Percentiles rank a stretch among this genome's conserved stretches.
Conservation (phyloP, 2,329 filamentous ascomycete genomes). For the Emmonsiellopsis sp. region DNA sequence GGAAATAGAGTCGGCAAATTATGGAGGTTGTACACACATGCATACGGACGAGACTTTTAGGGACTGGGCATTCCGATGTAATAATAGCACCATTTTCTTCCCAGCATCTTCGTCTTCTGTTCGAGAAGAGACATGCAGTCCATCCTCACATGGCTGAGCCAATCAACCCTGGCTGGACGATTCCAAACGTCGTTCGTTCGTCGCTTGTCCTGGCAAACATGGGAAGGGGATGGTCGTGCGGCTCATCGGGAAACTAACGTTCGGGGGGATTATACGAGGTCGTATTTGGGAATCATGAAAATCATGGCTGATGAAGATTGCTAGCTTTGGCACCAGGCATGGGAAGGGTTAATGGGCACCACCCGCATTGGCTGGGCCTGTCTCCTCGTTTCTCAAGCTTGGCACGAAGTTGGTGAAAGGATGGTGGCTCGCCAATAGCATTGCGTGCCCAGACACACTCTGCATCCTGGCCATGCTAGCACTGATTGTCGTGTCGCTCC, state of each 20-base stretch:
- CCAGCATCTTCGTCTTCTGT: neutral
- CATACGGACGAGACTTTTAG: neutral
- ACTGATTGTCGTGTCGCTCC: neutral
- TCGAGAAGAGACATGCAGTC: neutral
- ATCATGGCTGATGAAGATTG: neutral
- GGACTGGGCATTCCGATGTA: neutral
- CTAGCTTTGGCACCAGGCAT: neutral
- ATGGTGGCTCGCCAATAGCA: neutral
- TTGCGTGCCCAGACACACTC: neutral
- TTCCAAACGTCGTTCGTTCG: too few relatives aligned
- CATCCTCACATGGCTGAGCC: constrained; percentile 1
- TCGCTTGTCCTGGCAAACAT: too few relatives aligned
- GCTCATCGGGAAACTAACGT: constrained; percentile 4
- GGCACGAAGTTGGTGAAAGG: neutral
- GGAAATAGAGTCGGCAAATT: neutral
- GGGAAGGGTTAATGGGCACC: neutral
- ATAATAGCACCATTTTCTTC: neutral
- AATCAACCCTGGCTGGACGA: neutral
- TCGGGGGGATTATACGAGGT: neutral
- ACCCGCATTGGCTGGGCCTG: neutral
- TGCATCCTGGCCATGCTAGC: neutral
- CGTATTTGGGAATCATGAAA: constrained; percentile 5
- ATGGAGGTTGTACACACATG: neutral
- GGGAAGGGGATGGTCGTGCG: neutral
- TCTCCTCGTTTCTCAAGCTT: neutral